Conservation (phyloP, 1,284 basidiomycete genomes). For the Termitomyces sp. region DNA sequence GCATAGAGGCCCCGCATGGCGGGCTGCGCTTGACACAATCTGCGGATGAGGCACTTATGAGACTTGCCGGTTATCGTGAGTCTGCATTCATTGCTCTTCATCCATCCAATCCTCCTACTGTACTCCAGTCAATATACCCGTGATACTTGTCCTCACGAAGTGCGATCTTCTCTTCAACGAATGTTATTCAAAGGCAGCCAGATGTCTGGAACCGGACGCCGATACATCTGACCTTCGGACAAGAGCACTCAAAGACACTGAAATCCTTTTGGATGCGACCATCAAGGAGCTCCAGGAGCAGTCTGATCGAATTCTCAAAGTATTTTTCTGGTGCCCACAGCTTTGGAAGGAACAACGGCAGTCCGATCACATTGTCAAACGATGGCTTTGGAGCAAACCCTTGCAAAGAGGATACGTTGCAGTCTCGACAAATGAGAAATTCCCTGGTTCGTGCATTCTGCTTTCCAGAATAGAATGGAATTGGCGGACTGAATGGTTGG, state of each 20-base stretch:
- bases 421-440: not conserved
- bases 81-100: not conserved
- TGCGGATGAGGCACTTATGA: constrained; percentile 1
- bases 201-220: too few species aligned
- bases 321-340: too few species aligned
- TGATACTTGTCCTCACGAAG: constrained; percentile 3
- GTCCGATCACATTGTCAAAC: not conserved
- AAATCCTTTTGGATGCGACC: not conserved
- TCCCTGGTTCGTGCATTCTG: not conserved
- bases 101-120: not conserved
- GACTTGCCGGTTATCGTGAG: not conserved
- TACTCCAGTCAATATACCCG: constrained; percentile 3
- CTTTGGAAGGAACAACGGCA: not conserved
- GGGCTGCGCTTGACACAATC: not conserved
- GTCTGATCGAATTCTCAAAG: not conserved
- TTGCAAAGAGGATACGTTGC: not conserved
- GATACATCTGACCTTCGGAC: not conserved
- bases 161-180: not conserved
- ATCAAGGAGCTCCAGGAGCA: not conserved
- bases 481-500: too few species aligned
- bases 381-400: not conserved
- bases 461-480: not conserved
- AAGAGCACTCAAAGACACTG: not conserved
- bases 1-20: constrained; percentile 3
- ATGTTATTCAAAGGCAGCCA: not conserved